phyloP scores from a whole-genome alignment of 2,329 filamentous ascomycete species.

The Paraphoma chrysanthemicola region DNA sequence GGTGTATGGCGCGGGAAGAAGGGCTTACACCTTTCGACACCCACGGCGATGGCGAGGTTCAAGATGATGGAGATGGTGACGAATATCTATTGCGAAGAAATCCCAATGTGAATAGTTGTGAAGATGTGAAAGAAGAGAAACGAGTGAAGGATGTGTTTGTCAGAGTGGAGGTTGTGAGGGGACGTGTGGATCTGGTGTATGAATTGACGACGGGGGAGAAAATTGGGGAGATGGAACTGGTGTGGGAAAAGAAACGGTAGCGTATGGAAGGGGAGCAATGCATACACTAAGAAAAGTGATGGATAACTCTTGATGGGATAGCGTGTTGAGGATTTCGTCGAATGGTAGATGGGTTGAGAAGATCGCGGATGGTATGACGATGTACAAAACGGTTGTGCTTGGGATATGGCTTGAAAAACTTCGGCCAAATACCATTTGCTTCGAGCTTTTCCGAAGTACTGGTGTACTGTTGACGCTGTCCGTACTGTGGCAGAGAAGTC shows the following conservation, averaged over 20 bases:
- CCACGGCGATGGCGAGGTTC: no score
- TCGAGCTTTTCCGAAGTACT: no score
- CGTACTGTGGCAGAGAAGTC: not conserved
- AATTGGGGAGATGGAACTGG: not conserved
- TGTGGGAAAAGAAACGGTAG: not conserved
- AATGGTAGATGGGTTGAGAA: not conserved
- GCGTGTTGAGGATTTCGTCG: no score
- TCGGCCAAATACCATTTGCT: no score
- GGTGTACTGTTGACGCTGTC: no score
- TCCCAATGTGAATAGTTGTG: not conserved
- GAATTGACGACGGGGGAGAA: not conserved
- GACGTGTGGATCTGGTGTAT: slow-evolving; percentile 1
- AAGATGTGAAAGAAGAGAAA: not conserved
- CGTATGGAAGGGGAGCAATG: not conserved
- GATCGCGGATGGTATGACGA: not conserved
- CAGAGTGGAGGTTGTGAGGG: not conserved
- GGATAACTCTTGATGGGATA: not conserved
- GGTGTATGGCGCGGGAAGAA: slow-evolving; percentile 33
- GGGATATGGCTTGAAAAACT: no score
- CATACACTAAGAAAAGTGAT: not conserved
- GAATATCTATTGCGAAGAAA: not conserved
- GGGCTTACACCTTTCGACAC: not conserved
- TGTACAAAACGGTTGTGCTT: not conserved
- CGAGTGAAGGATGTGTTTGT: not conserved
- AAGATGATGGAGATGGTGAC: no score